phyloP scores from a whole-genome alignment of 208 protist species.

The Wallacemonas rigidus region DNA sequence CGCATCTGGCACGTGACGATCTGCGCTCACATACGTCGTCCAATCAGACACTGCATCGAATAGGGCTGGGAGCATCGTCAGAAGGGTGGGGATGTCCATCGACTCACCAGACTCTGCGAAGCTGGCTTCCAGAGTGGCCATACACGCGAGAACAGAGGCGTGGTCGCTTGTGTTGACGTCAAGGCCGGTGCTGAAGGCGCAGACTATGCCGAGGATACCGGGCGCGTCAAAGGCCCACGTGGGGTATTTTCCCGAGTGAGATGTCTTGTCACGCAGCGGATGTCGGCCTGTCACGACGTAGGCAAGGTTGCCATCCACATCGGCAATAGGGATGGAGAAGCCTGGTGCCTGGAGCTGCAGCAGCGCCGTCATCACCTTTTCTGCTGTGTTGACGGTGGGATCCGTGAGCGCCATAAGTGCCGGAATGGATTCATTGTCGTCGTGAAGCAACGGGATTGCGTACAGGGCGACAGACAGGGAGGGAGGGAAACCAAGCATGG shows the following conservation, averaged over 20 bases:
- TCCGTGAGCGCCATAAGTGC: constrained; percentile 41
- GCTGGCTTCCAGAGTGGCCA: not conserved
- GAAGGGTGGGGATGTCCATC: not conserved
- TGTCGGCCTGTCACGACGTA: constrained; percentile 57
- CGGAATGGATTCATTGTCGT: constrained; percentile 42
- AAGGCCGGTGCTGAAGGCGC: not conserved
- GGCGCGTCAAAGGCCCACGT: constrained; percentile 30
- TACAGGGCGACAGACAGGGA: constrained; percentile 40
- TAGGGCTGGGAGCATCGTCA: constrained; percentile 13
- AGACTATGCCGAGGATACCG: constrained; percentile 18
- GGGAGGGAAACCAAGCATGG: constrained; percentile 40
- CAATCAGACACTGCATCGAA: constrained; percentile 17
- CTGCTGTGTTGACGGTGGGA: constrained; percentile 34
- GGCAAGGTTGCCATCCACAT: constrained; percentile 48
- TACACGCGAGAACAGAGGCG: constrained; percentile 7
- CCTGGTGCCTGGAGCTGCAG: constrained; percentile 43
- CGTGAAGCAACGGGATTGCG: constrained; percentile 38
- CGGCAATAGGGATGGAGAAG: constrained; percentile 61
- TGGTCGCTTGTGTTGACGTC: not conserved
- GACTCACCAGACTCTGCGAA: constrained; percentile 6
- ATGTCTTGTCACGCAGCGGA: constrained; percentile 27
- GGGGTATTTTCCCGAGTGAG: constrained; percentile 53
- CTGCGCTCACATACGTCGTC: constrained; percentile 31
- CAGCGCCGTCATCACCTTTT: constrained; percentile 50
- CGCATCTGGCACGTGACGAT: constrained; percentile 20